Evolutionary conservation across 148 eudicot species (phyloP), one percentile per base, ranked within the genome.

Genomic region (Cornus florida): DNA sequence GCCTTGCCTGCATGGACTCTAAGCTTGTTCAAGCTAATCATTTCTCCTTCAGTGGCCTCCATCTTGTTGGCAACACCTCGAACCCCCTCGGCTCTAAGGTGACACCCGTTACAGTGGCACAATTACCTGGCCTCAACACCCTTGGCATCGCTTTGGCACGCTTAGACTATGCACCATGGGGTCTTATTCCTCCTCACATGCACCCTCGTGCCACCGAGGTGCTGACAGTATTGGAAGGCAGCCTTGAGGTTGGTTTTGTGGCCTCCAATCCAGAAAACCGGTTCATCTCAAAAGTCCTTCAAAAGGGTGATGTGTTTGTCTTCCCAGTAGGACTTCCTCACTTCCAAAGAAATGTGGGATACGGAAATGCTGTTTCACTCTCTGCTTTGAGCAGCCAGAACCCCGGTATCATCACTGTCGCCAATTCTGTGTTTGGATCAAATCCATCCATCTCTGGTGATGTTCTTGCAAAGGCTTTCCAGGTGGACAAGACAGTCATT

Each of bases 281-380:
- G 10, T 35, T 73, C 9, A 68, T 79, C 32, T 4, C n/a, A 0
- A 66, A 67, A 32, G 72, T 73, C 1, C 78, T 80, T 6, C 68
- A 80, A 6, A 75, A 68, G 73, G 82, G 82, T 32, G 82, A 74
- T 24, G 78, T 80, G 46, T 80, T 80, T 6, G 82, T 69, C 22
- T 80, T 74, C 23, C 82, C 82, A 0, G 20, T 20, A 22, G 78
- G 78, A 3, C 73, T 80, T 4, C 31, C 74, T 8, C 82, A 73
- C 43, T 73, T 28, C 6, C 76, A 73, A 9, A 10, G 76, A 8
- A 73, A 73, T 5, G 24, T 53, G 3, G 82, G 72, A 33, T 10
- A 16, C 20, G 48, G 72, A 10, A 28, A 66, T 67, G 72, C 64
- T 13, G 73, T 66, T 68, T 19, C 77, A 10, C 12, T 73, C 1